A percentile compares a stretch with the other conserved stretches of the same genome.
Evolutionary conservation across 2,329 filamentous ascomycete species (phyloP).

Genomic region (Cercospora sesami): DNA sequence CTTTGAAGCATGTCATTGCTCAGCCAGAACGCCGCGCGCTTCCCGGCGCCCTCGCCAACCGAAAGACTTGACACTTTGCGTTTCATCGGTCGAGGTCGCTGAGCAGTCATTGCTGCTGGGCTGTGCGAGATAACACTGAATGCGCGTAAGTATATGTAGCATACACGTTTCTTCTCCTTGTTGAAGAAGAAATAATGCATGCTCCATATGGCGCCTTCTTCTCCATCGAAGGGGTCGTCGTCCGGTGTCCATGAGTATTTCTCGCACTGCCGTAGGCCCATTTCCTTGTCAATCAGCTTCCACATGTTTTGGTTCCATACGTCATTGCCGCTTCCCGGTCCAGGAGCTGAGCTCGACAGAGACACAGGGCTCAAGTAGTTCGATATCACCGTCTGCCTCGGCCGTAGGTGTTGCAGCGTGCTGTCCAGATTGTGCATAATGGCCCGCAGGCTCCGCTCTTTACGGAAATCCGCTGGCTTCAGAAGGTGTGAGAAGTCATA

Average conservation of each 20-base stretch:
- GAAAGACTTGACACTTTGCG: constrained; percentile 35
- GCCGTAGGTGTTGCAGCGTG: constrained; percentile 81
- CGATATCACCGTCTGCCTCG: constrained; percentile 41
- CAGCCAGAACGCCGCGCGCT: constrained; percentile 86
- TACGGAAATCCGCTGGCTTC: constrained; percentile 83
- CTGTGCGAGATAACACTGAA: constrained; percentile 72
- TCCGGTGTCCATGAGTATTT: constrained; percentile 88
- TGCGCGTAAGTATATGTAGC: constrained; percentile 90
- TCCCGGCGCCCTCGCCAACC: constrained; percentile 63
- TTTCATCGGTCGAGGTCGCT: constrained; percentile 40
- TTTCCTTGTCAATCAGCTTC: constrained; percentile 89
- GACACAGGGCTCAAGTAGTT: constrained; percentile 34
- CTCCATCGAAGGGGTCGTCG: constrained; percentile 86
- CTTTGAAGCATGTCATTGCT: constrained; percentile 58
- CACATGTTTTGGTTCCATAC: constrained; percentile 89
- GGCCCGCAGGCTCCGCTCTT: constrained; percentile 73
- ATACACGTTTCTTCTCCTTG: constrained; percentile 84
- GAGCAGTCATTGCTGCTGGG: constrained; percentile 51
- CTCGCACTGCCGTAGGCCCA: constrained; percentile 84
- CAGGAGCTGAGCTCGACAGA: constrained; percentile 32
- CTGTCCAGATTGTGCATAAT: constrained; percentile 88
- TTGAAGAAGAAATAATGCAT: constrained; percentile 98
- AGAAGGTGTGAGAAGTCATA: constrained; percentile 96
- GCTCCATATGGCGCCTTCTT: constrained; percentile 92
- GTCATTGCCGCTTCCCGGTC: constrained; percentile 32